phyloP scores from a whole-genome alignment of 108 stramenopile species.

The Schizochytrium sp. region DNA sequence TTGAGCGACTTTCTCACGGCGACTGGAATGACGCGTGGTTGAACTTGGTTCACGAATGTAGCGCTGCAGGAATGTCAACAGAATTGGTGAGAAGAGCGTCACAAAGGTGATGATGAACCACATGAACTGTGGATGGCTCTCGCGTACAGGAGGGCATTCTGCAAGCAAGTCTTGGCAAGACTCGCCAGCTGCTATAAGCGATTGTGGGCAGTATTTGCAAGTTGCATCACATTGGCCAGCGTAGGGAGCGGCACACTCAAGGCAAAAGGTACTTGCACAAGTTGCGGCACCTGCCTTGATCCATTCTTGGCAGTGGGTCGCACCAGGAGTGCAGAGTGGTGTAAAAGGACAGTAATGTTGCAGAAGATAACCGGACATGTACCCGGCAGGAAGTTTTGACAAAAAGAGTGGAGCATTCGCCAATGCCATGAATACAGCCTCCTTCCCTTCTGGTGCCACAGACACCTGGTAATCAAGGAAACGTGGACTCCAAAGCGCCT shows the following conservation, averaged over 20 bases:
- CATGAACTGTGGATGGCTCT: conserved; percentile 71
- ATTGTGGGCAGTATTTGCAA: background rate
- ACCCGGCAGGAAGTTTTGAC: conserved; percentile 84
- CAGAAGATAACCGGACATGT: conserved; percentile 81
- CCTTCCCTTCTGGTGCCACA: conserved; percentile 81
- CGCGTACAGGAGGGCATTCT: conserved; percentile 64
- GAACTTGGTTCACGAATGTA: conserved; percentile 11
- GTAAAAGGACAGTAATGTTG: conserved; percentile 78
- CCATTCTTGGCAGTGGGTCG: conserved; percentile 16
- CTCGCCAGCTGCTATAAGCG: conserved; percentile 64
- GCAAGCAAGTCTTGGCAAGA: conserved; percentile 76
- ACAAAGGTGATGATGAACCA: conserved; percentile 83
- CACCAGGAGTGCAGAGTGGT: conserved; percentile 22
- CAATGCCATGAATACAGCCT: conserved; percentile 86
- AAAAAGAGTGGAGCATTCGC: conserved; percentile 84
- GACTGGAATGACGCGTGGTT: background rate
- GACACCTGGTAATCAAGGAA: conserved; percentile 84
- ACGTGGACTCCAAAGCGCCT: conserved; percentile 85
- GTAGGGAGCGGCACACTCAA: conserved; percentile 7
- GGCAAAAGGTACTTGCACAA: conserved; percentile 35
- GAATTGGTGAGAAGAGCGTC: conserved; percentile 77
- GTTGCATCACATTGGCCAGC: background rate
- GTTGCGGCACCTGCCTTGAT: conserved; percentile 53
- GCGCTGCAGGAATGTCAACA: conserved; percentile 73
- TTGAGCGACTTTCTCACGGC: background rate